These are phyloP conservation scores for Begonia fuchsioides DNA, from an alignment of 306 rosid species.

Conservation along the genomic window DNA sequence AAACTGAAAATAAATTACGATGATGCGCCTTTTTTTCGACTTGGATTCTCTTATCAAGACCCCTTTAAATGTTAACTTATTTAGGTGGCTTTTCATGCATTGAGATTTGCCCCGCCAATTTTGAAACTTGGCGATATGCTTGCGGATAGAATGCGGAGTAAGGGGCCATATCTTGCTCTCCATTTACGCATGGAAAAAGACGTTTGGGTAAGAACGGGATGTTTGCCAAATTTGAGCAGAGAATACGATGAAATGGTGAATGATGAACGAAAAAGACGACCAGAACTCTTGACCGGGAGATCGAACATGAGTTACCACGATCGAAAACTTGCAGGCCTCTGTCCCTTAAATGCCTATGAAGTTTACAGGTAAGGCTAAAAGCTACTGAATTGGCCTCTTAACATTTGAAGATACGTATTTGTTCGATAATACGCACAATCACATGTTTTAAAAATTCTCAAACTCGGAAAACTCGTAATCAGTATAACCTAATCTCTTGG, in stretches of 20 bases:
- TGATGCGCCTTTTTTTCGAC: too few species aligned
- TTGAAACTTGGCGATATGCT: constrained; percentile 62
- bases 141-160: constrained; percentile 65
- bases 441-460: too few species aligned
- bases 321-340: constrained; percentile 82
- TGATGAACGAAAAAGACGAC: constrained; percentile 57
- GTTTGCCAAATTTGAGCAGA: constrained; percentile 70
- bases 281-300: constrained; percentile 74
- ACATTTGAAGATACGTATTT: too few species aligned
- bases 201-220: constrained; percentile 98
- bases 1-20: too few species aligned
- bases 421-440: too few species aligned
- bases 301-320: constrained; percentile 91
- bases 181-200: constrained; percentile 95
- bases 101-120: constrained; percentile 73
- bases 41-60: background rate
- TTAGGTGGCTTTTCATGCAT: constrained; percentile 95
- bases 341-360: constrained; percentile 79
- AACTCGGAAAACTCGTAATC: background rate
- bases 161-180: constrained; percentile 90
- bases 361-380: constrained; percentile 47
- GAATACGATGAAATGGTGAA: constrained; percentile 58
- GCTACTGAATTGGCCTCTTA: background rate
- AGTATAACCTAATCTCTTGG: background rate
- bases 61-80: constrained; percentile 7